These are phyloP conservation scores for Salicornia ramosissima DNA, from an alignment of 148 eudicot genomes.

Conservation along the genomic window DNA sequence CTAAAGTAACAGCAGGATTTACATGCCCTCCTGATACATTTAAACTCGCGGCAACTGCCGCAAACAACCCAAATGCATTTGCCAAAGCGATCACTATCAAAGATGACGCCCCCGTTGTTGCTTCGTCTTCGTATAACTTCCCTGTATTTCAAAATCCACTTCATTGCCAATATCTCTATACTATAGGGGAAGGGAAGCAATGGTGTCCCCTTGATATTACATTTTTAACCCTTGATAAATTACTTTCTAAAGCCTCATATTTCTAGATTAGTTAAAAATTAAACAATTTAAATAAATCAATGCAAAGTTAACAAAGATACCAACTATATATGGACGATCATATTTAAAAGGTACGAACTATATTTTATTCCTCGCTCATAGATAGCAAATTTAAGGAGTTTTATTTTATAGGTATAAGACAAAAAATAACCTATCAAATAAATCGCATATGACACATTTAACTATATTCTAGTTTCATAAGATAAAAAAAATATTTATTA, in stretches of 20 bases:
- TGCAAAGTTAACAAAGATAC: background rate
- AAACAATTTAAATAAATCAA: background rate
- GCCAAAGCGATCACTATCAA: conserved; percentile 63
- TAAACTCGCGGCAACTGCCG: conserved; percentile 71
- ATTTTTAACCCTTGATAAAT: background rate
- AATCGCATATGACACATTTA: no score
- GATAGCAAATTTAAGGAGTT: no score
- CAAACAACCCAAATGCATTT: conserved; percentile 63
- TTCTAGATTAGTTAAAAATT: background rate
- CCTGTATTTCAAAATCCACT: conserved; percentile 32
- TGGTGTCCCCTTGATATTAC: no score
- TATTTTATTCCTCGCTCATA: no score
- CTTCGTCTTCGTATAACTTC: conserved; percentile 51
- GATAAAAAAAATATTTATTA: no score
- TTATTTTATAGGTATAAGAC: no score
- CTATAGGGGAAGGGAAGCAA: no score
- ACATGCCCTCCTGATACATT: conserved; percentile 86
- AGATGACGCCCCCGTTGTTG: conserved; percentile 40
- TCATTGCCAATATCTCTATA: no score
- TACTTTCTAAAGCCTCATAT: background rate
- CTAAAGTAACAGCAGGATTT: conserved; percentile 87
- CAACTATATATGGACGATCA: no score
- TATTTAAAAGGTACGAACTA: no score
- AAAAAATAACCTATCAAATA: no score
- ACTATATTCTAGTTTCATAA: no score